Evolutionary conservation across 306 rosid species (phyloP).

Genomic region (Pyrus communis): DNA sequence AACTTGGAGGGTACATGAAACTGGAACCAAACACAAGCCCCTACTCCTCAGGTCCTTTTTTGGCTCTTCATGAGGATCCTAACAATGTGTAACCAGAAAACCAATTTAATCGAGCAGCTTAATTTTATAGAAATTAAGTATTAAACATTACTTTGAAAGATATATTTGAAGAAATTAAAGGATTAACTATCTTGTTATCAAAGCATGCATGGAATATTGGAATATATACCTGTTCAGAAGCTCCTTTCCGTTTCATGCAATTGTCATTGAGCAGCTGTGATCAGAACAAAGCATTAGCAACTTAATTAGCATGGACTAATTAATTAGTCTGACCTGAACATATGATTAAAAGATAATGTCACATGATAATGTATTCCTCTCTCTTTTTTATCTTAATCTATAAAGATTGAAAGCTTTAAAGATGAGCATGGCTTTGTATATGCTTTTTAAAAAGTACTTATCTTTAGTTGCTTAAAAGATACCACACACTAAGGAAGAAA

Average conservation of each 20-base stretch:
- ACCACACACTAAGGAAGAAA: neutral
- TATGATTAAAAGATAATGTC: neutral
- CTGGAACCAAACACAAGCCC: conserved; percentile 95
- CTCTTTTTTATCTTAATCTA: neutral
- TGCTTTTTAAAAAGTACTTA: neutral
- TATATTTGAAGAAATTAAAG: too few species aligned
- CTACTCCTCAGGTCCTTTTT: conserved; percentile 85
- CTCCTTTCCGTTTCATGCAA: conserved; percentile 71
- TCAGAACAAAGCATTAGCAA: conserved; percentile 14
- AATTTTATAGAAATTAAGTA: neutral
- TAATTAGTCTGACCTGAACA: neutral
- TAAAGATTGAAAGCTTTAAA: neutral
- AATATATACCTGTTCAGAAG: conserved; percentile 36
- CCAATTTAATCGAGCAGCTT: neutral
- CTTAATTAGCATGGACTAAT: neutral
- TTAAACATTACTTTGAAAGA: too few species aligned
- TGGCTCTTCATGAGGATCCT: conserved; percentile 53
- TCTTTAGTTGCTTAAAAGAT: neutral
- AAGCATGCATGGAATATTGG: neutral
- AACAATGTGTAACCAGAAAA: neutral
- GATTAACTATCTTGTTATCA: too few species aligned
- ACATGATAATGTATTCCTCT: neutral
- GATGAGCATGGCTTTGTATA: neutral
- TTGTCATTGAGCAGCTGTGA: conserved; percentile 64
- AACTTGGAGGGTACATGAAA: conserved; percentile 89